Percentiles rank a stretch among this genome's conserved stretches.
phyloP scores from a whole-genome alignment of 1,284 basidiomycete species.

The Cryptococcus sp. region DNA sequence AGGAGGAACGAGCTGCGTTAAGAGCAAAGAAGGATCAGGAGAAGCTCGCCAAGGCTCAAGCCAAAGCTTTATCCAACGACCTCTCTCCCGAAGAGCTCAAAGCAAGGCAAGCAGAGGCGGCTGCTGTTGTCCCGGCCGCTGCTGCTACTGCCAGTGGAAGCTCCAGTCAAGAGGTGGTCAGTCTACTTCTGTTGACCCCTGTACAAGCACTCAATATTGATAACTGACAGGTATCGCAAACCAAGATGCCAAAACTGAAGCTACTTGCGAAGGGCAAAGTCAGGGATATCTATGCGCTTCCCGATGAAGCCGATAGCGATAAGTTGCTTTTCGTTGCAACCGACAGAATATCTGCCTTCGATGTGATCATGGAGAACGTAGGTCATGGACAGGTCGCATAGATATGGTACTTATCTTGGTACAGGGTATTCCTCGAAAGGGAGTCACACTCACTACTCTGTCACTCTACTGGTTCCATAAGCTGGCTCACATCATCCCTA shows the following conservation, averaged over 20 bases:
- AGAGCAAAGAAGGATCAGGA: conserved; percentile 40
- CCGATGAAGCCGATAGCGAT: conserved; percentile 54
- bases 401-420: too few relatives aligned
- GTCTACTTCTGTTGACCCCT: not conserved
- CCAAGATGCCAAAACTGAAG: conserved; percentile 51
- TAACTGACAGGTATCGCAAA: conserved; percentile 29
- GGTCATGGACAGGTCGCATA: conserved; percentile 33
- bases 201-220: not conserved
- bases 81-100: conserved; percentile 15
- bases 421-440: conserved; percentile 91
- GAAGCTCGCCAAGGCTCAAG: conserved; percentile 39
- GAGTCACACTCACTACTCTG: conserved; percentile 80
- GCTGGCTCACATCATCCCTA: conserved; percentile 70
- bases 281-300: conserved; percentile 77
- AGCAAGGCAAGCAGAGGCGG: conserved; percentile 10
- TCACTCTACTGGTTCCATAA: conserved; percentile 95
- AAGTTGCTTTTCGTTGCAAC: conserved; percentile 86
- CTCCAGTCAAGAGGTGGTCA: not conserved
- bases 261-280: conserved; percentile 86
- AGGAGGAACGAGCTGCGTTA: conserved; percentile 41
- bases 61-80: conserved; percentile 22
- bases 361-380: conserved; percentile 89
- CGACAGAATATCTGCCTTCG: conserved; percentile 94
- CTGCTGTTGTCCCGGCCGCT: conserved; percentile 9
- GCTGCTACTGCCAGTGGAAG: conserved; percentile 3